Base-by-base conservation (phyloP, 78 protist genomes). In the Isochrysis galbana region DNA sequence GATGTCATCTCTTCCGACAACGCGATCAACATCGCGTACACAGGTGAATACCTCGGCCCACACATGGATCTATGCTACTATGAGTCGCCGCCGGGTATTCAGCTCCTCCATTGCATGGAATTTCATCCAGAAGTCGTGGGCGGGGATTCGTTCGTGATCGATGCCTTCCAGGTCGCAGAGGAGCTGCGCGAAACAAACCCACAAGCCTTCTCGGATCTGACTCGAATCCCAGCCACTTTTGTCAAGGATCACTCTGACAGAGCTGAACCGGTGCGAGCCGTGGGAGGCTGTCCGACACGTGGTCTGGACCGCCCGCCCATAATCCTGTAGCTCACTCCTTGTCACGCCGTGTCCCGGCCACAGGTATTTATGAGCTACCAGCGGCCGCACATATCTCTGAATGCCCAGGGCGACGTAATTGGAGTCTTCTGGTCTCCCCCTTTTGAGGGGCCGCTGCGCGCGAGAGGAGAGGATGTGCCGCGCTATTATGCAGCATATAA, bases 11-110 rank as follows among this genome's bases (percentile, higher is more conserved):
- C 82, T 42, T 25, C 7, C 23, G 72, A n/a, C 29, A 51, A n/a
- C 46, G 83, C 93, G 19, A 51, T 36, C 77, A 91, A 91, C 93
- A 32, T 91, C 34, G 93, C 93, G 14, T 91, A 91, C 83, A 54
- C 93, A 26, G 21, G 46, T 34, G 46, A 0, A 11, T 67, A 77
- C 55, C 26, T 92, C 5, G 70, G 36, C 39, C 91, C 55, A n/a
- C 94, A 92, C 86, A n/a, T 46, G 91, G 94, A 92, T 39, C 70
- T 92, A 41, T 4, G n/a, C 19, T 95, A 95, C 91, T 92, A 91
- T 39, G 96, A 95, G 45, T 61, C 94, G 39, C 83, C 94, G 1
- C 95, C 96, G 26, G 95, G 95, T 22, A 19, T 95, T 29, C 96
- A 95, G 90, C 14, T 91, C 14, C 77, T 95, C n/a, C 96, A 95